Percentiles rank a stretch among this genome's conserved stretches.
Conservation (phyloP, 148 eudicot species). For the Limonium bicolor region DNA sequence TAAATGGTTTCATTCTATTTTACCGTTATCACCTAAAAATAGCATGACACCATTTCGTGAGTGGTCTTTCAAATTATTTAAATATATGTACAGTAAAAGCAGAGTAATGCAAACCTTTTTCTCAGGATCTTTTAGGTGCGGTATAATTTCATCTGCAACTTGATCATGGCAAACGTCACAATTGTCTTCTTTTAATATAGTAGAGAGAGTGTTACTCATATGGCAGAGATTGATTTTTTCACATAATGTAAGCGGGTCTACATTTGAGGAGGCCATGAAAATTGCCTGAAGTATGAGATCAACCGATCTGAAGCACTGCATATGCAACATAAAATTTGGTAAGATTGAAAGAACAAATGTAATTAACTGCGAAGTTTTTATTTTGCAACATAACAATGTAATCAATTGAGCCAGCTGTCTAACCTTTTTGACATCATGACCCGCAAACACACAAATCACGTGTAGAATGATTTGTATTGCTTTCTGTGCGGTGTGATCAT, state of each 20-base stretch:
- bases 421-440: too few species aligned
- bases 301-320: conserved; percentile 69
- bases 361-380: too few species aligned
- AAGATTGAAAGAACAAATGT: neutral
- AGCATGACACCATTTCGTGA: neutral
- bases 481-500: too few species aligned
- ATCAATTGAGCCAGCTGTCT: too few species aligned
- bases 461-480: too few species aligned
- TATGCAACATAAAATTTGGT: neutral
- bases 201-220: conserved; percentile 12
- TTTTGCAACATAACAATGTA: neutral
- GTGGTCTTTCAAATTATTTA: neutral
- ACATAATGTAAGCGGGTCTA: conserved; percentile 54
- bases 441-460: too few species aligned
- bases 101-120: conserved; percentile 37
- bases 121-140: conserved; percentile 71
- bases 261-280: conserved; percentile 41
- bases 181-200: conserved; percentile 14
- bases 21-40: neutral
- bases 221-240: conserved; percentile 42
- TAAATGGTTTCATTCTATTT: neutral
- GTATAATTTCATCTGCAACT: conserved; percentile 37
- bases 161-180: conserved; percentile 59
- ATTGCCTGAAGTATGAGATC: conserved; percentile 59
- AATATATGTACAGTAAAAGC: neutral